These are phyloP conservation scores for Saccharomycopsis hybrid DNA, from an alignment of 1,139 yeast genomes.

Conservation along the genomic window DNA sequence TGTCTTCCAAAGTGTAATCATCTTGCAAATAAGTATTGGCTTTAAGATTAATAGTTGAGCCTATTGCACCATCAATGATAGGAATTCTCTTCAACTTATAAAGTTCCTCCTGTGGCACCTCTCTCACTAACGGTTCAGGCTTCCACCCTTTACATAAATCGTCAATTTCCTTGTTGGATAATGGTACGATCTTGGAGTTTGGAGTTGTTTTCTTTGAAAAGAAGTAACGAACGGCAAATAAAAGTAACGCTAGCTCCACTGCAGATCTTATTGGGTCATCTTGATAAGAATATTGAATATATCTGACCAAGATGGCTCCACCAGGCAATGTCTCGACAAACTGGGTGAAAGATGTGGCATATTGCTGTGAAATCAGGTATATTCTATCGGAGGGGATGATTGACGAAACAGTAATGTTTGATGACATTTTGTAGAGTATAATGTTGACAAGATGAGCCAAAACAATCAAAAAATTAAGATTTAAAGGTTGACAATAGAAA, in stretches of 20 bases:
- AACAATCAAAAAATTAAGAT: too few species aligned
- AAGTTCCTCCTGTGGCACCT: slow-evolving; percentile 43
- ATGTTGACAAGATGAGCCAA: too few species aligned
- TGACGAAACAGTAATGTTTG: too few species aligned
- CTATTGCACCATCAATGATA: slow-evolving; percentile 49
- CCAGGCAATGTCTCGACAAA: slow-evolving; percentile 53
- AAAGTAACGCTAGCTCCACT: slow-evolving; percentile 66
- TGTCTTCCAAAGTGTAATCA: slow-evolving; percentile 4
- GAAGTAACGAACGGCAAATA: slow-evolving; percentile 85
- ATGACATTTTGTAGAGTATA: too few species aligned
- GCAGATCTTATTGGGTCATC: slow-evolving; percentile 90
- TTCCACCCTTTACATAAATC: slow-evolving; percentile 86
- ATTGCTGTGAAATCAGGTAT: slow-evolving; percentile 1
- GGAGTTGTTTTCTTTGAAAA: slow-evolving; percentile 66
- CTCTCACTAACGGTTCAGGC: slow-evolving; percentile 73
- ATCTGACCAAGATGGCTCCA: slow-evolving; percentile 65
- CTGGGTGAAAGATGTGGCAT: slow-evolving; percentile 4
- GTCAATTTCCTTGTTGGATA: slow-evolving; percentile 66
- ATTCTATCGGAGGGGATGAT: neutral
- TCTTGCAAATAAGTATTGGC: slow-evolving; percentile 22
- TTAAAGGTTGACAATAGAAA: too few species aligned
- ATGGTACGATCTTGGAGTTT: slow-evolving; percentile 56
- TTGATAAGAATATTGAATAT: slow-evolving; percentile 83
- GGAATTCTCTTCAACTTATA: slow-evolving; percentile 66
- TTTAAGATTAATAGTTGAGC: slow-evolving; percentile 32